Evolutionary conservation across 768 basidiomycete genomes (phyloP), one percentile per base, ranked within the genome.

Genomic region (Phylloporus sp.): DNA sequence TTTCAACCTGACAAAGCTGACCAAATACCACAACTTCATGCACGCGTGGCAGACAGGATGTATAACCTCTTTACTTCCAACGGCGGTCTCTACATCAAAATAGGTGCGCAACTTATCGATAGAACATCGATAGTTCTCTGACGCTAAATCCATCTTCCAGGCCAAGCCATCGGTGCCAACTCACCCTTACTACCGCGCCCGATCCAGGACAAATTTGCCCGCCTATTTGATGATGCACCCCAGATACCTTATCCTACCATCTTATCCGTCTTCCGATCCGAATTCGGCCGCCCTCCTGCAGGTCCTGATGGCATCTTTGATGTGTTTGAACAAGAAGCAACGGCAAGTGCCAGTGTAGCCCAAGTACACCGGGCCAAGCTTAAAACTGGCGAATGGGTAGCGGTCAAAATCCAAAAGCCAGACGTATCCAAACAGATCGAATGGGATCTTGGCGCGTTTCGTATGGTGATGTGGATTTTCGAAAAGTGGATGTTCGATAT

Each of bases 351-450:
- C 2, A 90, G 88, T 59, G 86, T 97, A 51, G 94, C 94, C 0
- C 95, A 97, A 65, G 95, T 97, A 0, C 94, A 97, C 64, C 77
- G 79, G 40, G 95, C 95, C 5, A 73, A 68, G n/a, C 63, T 85
- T 36, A 76, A 72, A 57, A 66, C 52, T 20, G 71, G 68, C 28
- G 73, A 79, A 31, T 86, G 86, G 80, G 93, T 97, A 2, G 95
- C 94, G 0, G 94, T 97, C 54, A 97, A 97, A 72, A 76, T 91
- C 20, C 92, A 97, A 72, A 95, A 95, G 61, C 92, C 91, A 3
- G 87, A 84, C 29, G 90, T 97, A 6, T 78, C 77, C 45, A 89
- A 80, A 58, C 94, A 97, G 71, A 85, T 88, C 73, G 84, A 89
- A 55, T 91, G 86, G 81, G 91, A 93, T 62, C 72, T 93, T 12